These are phyloP conservation scores for Chimonanthus praecox DNA, from an alignment of 164 flowering plant genomes.

Conservation along the genomic window DNA sequence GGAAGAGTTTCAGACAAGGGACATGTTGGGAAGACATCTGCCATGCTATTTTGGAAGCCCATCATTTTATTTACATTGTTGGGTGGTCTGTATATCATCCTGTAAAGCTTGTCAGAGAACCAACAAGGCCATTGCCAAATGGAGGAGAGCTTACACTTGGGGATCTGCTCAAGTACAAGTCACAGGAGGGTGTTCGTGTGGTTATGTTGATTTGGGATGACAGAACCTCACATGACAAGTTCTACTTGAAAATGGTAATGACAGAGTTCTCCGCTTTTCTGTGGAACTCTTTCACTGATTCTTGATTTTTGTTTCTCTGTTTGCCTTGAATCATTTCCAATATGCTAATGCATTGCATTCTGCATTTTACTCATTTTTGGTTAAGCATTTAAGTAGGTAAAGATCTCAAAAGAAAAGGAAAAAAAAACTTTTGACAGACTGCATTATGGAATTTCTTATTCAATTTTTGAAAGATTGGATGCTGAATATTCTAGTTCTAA, in stretches of 20 bases:
- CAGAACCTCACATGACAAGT: slow-evolving; percentile 61
- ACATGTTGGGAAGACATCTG: slow-evolving; percentile 74
- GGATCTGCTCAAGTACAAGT: slow-evolving; percentile 59
- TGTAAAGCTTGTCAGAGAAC: slow-evolving; percentile 62
- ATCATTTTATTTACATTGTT: slow-evolving; percentile 48
- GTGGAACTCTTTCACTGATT: not conserved
- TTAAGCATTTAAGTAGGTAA: too few relatives aligned
- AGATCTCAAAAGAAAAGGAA: too few relatives aligned
- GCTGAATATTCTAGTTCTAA: too few relatives aligned
- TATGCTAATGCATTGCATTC: too few relatives aligned
- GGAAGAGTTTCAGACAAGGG: slow-evolving; percentile 38
- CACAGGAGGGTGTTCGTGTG: slow-evolving; percentile 67
- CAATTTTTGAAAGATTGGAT: too few relatives aligned
- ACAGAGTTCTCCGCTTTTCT: not conserved
- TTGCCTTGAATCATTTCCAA: not conserved
- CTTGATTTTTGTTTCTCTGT: not conserved
- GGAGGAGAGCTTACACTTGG: slow-evolving; percentile 63
- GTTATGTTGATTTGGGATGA: slow-evolving; percentile 66
- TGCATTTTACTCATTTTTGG: not conserved
- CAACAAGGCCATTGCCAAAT: slow-evolving; percentile 45
- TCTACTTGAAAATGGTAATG: slow-evolving; percentile 53
- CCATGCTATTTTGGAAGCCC: slow-evolving; percentile 68
- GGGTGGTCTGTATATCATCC: slow-evolving; percentile 67
- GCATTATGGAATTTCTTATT: too few relatives aligned
- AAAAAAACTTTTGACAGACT: too few relatives aligned